These are phyloP conservation scores for Ganoderma leucocontextum DNA, from an alignment of 1,284 basidiomycete genomes.

Conservation along the genomic window DNA sequence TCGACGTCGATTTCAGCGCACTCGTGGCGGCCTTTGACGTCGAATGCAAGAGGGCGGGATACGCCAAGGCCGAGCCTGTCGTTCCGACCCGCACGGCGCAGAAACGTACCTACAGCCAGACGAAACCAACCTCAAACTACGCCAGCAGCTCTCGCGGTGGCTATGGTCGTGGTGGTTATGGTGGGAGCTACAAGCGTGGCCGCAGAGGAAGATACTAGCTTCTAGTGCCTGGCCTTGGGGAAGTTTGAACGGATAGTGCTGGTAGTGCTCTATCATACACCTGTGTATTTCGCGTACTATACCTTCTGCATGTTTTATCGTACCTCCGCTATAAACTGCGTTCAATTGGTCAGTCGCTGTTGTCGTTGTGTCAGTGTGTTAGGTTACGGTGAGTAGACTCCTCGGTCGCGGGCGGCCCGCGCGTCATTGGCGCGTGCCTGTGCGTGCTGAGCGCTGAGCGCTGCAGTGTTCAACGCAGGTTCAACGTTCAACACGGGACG, in stretches of 20 bases:
- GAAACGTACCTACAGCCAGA: conserved; percentile 41
- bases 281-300: conserved; percentile 11
- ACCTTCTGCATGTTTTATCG: neutral
- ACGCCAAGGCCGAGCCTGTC: conserved; percentile 34
- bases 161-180: conserved; percentile 18
- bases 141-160: conserved; percentile 21
- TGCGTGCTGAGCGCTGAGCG: no score
- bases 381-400: no score
- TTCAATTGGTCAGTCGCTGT: neutral
- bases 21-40: conserved; percentile 49
- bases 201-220: conserved; percentile 23
- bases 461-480: neutral
- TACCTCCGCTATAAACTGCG: neutral
- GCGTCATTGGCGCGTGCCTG: conserved; percentile 14
- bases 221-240: neutral
- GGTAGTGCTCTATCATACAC: conserved; percentile 18
- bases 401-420: no score
- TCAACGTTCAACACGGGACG: conserved; percentile 15
- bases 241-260: conserved; percentile 5
- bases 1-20: conserved; percentile 46
- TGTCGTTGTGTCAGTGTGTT: neutral
- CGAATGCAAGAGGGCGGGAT: conserved; percentile 49
- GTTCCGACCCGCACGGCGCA: conserved; percentile 27
- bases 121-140: conserved; percentile 15
- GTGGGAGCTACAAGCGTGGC: conserved; percentile 24